Evolutionary conservation across 805 yeast species (phyloP).

Genomic region (Yarrowia hollandica): DNA sequence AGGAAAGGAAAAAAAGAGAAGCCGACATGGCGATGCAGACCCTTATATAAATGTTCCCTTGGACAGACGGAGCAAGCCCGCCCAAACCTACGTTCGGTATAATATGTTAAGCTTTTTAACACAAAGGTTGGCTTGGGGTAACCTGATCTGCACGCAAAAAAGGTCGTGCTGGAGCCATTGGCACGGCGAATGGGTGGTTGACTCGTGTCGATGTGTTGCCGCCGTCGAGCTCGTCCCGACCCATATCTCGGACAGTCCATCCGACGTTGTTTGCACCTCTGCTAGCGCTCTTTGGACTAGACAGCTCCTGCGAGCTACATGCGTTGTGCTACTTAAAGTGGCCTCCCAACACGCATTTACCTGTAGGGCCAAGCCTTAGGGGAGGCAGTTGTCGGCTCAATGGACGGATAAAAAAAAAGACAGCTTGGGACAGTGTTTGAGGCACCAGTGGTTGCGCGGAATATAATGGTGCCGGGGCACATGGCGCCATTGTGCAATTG

Average conservation of each 20-base stretch:
- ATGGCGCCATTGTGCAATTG: not conserved
- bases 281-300: not conserved
- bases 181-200: not conserved
- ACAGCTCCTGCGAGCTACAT: not conserved
- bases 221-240: not conserved
- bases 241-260: too few species aligned
- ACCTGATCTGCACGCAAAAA: not conserved
- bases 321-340: slow-evolving; percentile 25
- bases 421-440: too few species aligned
- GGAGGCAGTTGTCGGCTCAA: slow-evolving; percentile 10
- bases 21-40: not conserved
- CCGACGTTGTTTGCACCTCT: not conserved
- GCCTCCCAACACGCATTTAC: slow-evolving; percentile 9
- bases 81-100: slow-evolving; percentile 22
- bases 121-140: slow-evolving; percentile 28
- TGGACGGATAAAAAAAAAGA: too few species aligned
- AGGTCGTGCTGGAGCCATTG: not conserved
- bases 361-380: not conserved
- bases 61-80: slow-evolving; percentile 26
- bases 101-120: slow-evolving; percentile 20
- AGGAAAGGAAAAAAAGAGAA: not conserved
- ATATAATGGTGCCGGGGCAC: too few species aligned
- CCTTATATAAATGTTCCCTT: slow-evolving; percentile 18
- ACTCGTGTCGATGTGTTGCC: not conserved
- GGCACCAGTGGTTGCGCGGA: too few species aligned